A percentile compares a stretch with the other conserved stretches of the same genome.
phyloP scores from a whole-genome alignment of 768 basidiomycete species.

The Paxillus rubicundulus region DNA sequence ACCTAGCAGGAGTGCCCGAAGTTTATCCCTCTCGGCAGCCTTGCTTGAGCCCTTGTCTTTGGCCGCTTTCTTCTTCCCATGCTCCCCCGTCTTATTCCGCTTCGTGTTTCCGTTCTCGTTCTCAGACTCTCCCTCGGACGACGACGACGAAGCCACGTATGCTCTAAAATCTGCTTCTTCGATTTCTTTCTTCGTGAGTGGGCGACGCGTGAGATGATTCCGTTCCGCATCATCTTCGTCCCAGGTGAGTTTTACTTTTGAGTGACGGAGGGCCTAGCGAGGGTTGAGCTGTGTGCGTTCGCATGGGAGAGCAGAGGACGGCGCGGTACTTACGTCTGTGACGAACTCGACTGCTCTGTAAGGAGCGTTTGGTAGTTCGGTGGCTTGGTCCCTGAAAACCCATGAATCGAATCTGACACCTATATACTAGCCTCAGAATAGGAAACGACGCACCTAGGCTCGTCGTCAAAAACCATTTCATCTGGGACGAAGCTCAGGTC shows the following conservation, averaged over 20 bases:
- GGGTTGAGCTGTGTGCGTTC: not conserved
- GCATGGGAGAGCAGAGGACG: not conserved
- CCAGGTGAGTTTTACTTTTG: constrained; percentile 98
- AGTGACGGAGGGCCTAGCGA: constrained; percentile 87
- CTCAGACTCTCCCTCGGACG: constrained; percentile 53
- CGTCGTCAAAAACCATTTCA: constrained; percentile 80
- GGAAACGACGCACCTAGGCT: constrained; percentile 53
- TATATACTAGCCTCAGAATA: not conserved
- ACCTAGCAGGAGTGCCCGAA: constrained; percentile 74
- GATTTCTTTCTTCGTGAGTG: constrained; percentile 78
- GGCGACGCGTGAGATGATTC: constrained; percentile 72
- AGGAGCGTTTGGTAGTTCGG: constrained; percentile 51
- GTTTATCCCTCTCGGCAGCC: constrained; percentile 55
- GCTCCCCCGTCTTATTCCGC: constrained; percentile 1
- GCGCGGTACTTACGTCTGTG: constrained; percentile 68
- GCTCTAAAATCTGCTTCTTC: constrained; percentile 89
- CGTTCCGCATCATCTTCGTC: constrained; percentile 96
- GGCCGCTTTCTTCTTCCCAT: constrained; percentile 5
- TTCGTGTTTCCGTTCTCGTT: constrained; percentile 10
- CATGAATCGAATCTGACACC: not conserved
- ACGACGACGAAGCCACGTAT: constrained; percentile 68
- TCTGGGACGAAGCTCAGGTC: constrained; percentile 94
- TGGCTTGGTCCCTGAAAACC: constrained; percentile 74
- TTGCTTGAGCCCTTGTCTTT: constrained; percentile 34
- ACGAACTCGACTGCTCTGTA: constrained; percentile 86